phyloP scores from a whole-genome alignment of 2,329 filamentous ascomycete species.

The Cylindrodendrum hubeiense region DNA sequence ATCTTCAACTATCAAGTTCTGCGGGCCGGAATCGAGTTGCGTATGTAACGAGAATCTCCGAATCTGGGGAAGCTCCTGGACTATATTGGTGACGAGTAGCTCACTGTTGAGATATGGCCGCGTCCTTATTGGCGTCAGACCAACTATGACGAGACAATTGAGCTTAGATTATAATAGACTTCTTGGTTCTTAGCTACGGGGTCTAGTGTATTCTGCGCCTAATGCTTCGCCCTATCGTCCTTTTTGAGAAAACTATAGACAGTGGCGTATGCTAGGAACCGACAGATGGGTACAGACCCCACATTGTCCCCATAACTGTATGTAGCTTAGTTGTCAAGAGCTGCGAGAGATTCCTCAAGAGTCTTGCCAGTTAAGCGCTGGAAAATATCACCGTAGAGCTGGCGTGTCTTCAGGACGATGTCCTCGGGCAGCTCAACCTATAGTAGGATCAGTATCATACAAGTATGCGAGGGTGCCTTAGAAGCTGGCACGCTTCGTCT shows the following conservation, averaged over 20 bases:
- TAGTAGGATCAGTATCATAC: neutral
- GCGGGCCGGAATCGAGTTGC: no score
- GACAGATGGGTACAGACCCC: neutral
- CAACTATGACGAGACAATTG: no score
- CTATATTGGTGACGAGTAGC: no score
- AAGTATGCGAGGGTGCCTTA: neutral
- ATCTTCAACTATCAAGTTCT: no score
- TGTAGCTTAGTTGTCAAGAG: neutral
- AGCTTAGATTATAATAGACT: neutral
- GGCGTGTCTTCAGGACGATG: conserved; percentile 74
- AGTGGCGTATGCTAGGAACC: neutral
- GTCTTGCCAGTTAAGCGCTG: conserved; percentile 10
- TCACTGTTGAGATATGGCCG: no score
- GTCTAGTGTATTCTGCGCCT: neutral
- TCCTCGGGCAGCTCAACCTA: conserved; percentile 75
- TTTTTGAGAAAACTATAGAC: neutral
- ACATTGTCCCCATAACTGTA: neutral
- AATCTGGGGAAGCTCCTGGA: no score
- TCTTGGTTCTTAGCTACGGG: neutral
- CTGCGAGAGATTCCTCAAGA: conserved; percentile 2
- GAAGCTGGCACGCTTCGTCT: neutral
- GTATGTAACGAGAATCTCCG: no score
- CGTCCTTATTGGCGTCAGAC: no score
- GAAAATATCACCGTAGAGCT: conserved; percentile 19
- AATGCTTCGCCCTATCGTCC: neutral